Base-by-base conservation (phyloP, 495 filamentous ascomycete genomes). In the Daldinia childiae region DNA sequence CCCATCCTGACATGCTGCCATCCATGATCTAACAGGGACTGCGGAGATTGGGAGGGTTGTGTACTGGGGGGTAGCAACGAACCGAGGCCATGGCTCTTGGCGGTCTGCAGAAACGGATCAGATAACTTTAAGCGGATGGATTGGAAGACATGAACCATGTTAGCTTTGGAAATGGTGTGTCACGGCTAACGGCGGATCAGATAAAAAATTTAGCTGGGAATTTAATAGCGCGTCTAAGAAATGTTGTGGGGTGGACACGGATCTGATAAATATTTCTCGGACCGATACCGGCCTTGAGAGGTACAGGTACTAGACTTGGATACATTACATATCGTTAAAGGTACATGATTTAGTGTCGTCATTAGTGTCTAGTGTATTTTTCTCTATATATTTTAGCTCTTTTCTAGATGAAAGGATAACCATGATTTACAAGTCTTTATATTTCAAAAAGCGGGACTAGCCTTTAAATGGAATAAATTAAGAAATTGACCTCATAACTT, bases 41-140 rank as follows among this genome's bases (percentile, higher is more conserved):
- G 30, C 19, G 55, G 48, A 36, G 57, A 69, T 71, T 69, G 73
- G 69, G 69, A 68, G 64, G 64, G 57, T 69, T 75, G 68, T 12
- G 51, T 41, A 54, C 34, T 48, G 45, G 63, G 45, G 48, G 48
- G 60, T 61, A 48, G 24, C 55, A 58, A n/a, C 24, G 38, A 62
- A 65, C 59, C 61, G 56, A 38, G 29, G 29, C 34, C 55, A 21
- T 62, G 52, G 41, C 27, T 68, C 75, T 75, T 77, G 69, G 69
- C 75, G 36, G 52, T 63, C 52, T 72, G 73, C 66, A 76, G 38
- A 30, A 66, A 74, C 82, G 82, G 82, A 84, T 84, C 82, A 74
- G 82, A 84, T 84, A 84, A 84, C 81, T 80, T 80, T 82, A 79
- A 72, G 76, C 65, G 76, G 76, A 77, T 76, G 30, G 59, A 62